Evolutionary conservation across 192 early-diverging fungal genomes (phyloP).

Genomic region (Coemansia aciculifera): DNA sequence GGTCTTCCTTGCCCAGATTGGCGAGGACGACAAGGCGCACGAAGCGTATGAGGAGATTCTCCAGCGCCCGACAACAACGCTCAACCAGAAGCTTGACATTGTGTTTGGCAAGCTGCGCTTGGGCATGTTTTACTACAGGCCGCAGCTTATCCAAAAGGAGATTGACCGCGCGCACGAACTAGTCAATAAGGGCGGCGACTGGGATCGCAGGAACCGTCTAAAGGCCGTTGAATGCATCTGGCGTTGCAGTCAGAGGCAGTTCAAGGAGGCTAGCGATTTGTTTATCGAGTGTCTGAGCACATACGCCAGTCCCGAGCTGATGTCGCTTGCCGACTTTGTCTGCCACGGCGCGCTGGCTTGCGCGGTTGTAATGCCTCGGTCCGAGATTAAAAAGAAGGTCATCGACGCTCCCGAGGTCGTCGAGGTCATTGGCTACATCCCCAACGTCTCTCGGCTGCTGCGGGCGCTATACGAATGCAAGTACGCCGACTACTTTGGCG

Average conservation of each 20-base stretch:
- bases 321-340: conserved; percentile 97
- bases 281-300: conserved; percentile 96
- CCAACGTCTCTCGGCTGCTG: conserved; percentile 79
- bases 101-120: conserved; percentile 90
- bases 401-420: conserved; percentile 95
- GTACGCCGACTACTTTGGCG: conserved; percentile 90
- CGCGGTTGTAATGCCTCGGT: conserved; percentile 80
- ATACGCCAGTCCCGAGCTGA: conserved; percentile 94
- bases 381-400: conserved; percentile 95
- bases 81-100: conserved; percentile 93
- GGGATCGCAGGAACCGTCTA: conserved; percentile 97
- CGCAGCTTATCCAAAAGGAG: conserved; percentile 58
- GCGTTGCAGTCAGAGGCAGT: conserved; percentile 91
- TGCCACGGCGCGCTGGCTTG: conserved; percentile 90
- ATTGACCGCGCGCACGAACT: conserved; percentile 63
- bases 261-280: conserved; percentile 85
- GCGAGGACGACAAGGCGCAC: conserved; percentile 93
- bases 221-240: conserved; percentile 96
- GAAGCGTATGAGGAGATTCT: conserved; percentile 77
- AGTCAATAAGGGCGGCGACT: conserved; percentile 98
- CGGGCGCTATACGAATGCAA: conserved; percentile 88
- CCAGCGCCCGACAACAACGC: conserved; percentile 81
- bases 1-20: conserved; percentile 88
- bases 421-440: conserved; percentile 90
- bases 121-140: conserved; percentile 90